A percentile compares a stretch with the other conserved stretches of the same genome.
phyloP scores from a whole-genome alignment of 768 basidiomycete species.

The Amanita inopinata region DNA sequence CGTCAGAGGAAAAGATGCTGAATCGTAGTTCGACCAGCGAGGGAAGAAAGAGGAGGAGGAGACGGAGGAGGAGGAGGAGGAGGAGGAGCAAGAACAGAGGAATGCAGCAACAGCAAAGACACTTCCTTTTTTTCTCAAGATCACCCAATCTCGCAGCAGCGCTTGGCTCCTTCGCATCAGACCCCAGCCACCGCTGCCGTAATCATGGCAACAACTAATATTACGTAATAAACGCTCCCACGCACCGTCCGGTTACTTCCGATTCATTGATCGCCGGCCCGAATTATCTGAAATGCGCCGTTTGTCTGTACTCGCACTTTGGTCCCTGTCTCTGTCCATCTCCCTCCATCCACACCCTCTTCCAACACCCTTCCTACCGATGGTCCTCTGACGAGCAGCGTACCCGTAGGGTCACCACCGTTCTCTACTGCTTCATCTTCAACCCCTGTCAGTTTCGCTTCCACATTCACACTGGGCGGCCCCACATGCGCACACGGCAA shows the following conservation, averaged over 20 bases:
- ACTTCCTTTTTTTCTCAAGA: conserved; percentile 6
- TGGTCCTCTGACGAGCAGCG: conserved; percentile 60
- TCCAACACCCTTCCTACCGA: conserved; percentile 49
- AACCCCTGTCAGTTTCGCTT: conserved; percentile 67
- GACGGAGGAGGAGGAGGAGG: conserved; percentile 17
- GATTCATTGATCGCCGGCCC: no score
- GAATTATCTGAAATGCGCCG: conserved; percentile 46
- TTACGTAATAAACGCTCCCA: no score
- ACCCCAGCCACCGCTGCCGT: no score
- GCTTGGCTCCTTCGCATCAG: conserved; percentile 7
- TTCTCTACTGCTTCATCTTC: conserved; percentile 55
- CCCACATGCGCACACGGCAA: conserved; percentile 44
- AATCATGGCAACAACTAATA: no score
- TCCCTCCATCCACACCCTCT: conserved; percentile 29
- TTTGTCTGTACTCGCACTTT: conserved; percentile 48
- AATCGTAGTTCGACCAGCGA: no score
- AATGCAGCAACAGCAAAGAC: conserved; percentile 4
- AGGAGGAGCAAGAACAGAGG: conserved; percentile 21
- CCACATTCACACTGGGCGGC: conserved; percentile 78
- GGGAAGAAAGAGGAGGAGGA: no score
- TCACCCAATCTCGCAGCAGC: conserved; percentile 8
- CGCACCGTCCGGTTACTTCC: no score
- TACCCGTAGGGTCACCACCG: conserved; percentile 58
- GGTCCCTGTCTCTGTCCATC: conserved; percentile 37
- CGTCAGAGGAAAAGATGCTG: no score